Evolutionary conservation across 176 grass and related monocot species (phyloP).

Genomic region (Musa schizocarpa): DNA sequence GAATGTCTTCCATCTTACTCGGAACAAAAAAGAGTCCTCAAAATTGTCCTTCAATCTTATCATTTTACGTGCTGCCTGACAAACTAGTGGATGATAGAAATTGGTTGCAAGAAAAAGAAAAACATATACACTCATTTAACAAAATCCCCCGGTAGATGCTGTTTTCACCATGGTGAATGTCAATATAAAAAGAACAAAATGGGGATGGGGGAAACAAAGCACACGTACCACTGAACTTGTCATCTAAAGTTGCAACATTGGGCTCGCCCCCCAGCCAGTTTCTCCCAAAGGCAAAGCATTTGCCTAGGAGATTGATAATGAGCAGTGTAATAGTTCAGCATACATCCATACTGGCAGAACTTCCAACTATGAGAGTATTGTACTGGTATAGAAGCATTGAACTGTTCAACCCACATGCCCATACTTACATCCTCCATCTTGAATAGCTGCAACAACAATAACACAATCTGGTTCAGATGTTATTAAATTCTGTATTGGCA

Average conservation of each 20-base stretch:
- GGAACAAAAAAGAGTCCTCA: no score
- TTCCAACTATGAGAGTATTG: constrained; percentile 92
- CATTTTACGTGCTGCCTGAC: no score
- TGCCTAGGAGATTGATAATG: constrained; percentile 91
- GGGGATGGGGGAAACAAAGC: background rate
- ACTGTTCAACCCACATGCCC: constrained; percentile 90
- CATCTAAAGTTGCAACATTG: constrained; percentile 92
- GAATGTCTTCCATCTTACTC: no score
- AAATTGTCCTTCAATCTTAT: no score
- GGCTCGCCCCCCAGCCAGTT: constrained; percentile 48
- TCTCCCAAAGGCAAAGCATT: constrained; percentile 87
- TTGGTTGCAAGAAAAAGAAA: background rate
- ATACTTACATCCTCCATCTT: constrained; percentile 99
- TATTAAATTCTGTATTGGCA: background rate
- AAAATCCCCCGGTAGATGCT: background rate
- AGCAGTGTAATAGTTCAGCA: constrained; percentile 83
- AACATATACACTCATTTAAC: background rate
- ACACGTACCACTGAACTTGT: background rate
- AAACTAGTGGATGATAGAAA: no score
- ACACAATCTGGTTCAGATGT: constrained; percentile 12
- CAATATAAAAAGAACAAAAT: background rate
- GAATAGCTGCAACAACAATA: constrained; percentile 54
- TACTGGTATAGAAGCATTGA: constrained; percentile 53
- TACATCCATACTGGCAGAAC: constrained; percentile 89
- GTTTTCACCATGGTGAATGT: background rate